These are phyloP conservation scores for Oropetium thomaeum DNA, from an alignment of 176 grass and related monocot genomes.

Conservation along the genomic window DNA sequence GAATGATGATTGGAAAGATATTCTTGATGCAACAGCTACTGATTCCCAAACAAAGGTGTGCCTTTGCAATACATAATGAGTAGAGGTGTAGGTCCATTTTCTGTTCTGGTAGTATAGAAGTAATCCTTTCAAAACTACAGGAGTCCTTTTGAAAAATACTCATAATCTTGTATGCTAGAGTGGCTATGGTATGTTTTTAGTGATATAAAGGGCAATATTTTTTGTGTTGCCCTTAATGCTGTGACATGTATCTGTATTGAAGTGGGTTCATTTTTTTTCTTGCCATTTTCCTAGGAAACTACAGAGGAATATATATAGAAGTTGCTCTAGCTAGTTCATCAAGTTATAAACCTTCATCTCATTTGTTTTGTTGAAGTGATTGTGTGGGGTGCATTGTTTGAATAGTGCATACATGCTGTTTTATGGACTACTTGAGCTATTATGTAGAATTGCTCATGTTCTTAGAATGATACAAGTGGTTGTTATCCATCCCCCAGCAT, in stretches of 20 bases:
- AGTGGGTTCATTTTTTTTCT: neutral
- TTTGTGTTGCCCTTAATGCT: neutral
- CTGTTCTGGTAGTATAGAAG: slow-evolving; percentile 16
- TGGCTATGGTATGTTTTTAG: neutral
- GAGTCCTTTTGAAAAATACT: slow-evolving; percentile 14
- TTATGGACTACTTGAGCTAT: neutral
- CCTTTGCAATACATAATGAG: slow-evolving; percentile 7
- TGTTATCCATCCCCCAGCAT: neutral
- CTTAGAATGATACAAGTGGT: slow-evolving; percentile 12
- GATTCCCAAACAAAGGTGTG: slow-evolving; percentile 69
- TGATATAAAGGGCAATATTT: neutral
- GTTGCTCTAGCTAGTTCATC: neutral
- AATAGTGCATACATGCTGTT: slow-evolving; percentile 1
- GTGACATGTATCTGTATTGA: neutral
- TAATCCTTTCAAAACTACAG: neutral
- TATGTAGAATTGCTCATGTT: slow-evolving; percentile 26
- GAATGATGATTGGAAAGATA: slow-evolving; percentile 90
- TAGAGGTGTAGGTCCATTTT: slow-evolving; percentile 14
- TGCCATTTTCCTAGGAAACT: neutral
- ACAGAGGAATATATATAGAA: slow-evolving; percentile 7
- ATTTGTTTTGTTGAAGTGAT: slow-evolving; percentile 14
- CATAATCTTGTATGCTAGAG: neutral
- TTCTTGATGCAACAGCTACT: slow-evolving; percentile 50
- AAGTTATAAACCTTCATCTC: slow-evolving; percentile 9
- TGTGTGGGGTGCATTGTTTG: neutral